Base-by-base conservation (phyloP, 1,139 yeast genomes). In the Hemisphaericaspora subhashii region DNA sequence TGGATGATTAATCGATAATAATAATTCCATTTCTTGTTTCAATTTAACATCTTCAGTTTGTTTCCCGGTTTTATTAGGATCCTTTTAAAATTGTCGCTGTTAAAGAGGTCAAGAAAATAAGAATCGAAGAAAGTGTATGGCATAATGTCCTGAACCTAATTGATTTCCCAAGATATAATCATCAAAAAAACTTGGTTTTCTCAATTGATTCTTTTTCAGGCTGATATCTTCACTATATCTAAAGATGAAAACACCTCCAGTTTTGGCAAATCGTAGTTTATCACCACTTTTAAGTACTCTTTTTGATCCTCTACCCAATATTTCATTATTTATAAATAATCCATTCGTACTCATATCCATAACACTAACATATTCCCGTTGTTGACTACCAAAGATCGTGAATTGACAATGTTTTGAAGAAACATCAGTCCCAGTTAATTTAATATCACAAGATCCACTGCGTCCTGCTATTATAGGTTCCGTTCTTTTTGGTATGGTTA, bases 131-230 rank as follows among this genome's bases (percentile, higher is more conserved):
- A n/a, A n/a, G n/a, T n/a, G n/a, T n/a, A n/a, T n/a, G n/a, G 92
- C 92, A 55, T 84, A 85, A 60, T 83, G 92, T 0, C 94, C 94
- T 3, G 83, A 65, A 0, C 94, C 94, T 20, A 85, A 60, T 46
- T 81, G 79, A 41, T 67, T 69, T 0, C 86, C 86, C 28, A 83
- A 49, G 1, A 78, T 65, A 52, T 82, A 85, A 44, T 76, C 75
- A 52, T 82, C 86, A 47, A 74, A 79, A 18, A 45, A 83, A 79
- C 7, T 81, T 64, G 34, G 52, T 47, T 44, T 53, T 54, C 13
- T 46, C 48, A 11, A 47, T 47, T 33, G 54, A 37, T 43, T 38
- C 45, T 14, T 23, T 15, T 17, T 46, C 11, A 42, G 46, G 25
- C 62, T 68, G 15, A 46, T 49, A 10, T 56, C 51, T 13, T 7